Evolutionary conservation across 2,329 filamentous ascomycete species (phyloP).

Genomic region (Beauveria pseudobassiana): DNA sequence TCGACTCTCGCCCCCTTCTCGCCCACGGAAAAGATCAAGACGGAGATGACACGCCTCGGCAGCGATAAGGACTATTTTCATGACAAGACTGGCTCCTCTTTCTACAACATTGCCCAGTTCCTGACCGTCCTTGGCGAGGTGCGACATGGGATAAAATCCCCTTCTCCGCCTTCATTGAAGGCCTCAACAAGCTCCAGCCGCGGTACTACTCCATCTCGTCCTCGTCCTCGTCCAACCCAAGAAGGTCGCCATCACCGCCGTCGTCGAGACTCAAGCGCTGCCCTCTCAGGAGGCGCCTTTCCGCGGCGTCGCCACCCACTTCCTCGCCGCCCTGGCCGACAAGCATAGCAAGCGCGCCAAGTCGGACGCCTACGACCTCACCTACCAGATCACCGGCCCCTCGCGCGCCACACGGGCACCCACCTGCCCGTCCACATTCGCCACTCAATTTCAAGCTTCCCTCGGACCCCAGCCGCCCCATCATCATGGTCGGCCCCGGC

Average conservation of each 20-base stretch:
- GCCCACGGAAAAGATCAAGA: slow-evolving; percentile 74
- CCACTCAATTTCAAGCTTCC: slow-evolving; percentile 98
- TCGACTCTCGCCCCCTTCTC: slow-evolving; percentile 82
- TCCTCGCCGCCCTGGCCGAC: slow-evolving; percentile 87
- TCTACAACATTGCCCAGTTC: slow-evolving; percentile 84
- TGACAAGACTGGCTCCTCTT: slow-evolving; percentile 69
- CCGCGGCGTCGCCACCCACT: slow-evolving; percentile 95
- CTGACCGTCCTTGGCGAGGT: slow-evolving; percentile 63
- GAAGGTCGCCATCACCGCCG: slow-evolving; percentile 89
- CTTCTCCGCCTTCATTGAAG: slow-evolving; percentile 92
- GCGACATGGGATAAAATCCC: slow-evolving; percentile 77
- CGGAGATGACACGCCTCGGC: slow-evolving; percentile 82
- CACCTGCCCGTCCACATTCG: slow-evolving; percentile 93
- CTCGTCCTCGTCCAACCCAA: slow-evolving; percentile 90
- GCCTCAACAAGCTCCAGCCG: slow-evolving; percentile 88
- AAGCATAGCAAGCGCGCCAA: slow-evolving; percentile 87
- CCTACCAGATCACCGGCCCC: slow-evolving; percentile 80
- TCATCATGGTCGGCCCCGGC: slow-evolving; percentile 94
- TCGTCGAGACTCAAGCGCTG: slow-evolving; percentile 78
- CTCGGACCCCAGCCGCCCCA: slow-evolving; percentile 84
- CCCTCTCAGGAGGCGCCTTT: slow-evolving; percentile 73
- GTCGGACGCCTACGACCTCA: slow-evolving; percentile 75
- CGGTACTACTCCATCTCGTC: slow-evolving; percentile 99
- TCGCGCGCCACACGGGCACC: slow-evolving; percentile 93
- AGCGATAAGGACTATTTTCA: slow-evolving; percentile 95